A percentile compares a stretch with the other conserved stretches of the same genome.
Conservation (phyloP, 805 yeast genomes). For the Metschnikowia drakensbergensis region DNA sequence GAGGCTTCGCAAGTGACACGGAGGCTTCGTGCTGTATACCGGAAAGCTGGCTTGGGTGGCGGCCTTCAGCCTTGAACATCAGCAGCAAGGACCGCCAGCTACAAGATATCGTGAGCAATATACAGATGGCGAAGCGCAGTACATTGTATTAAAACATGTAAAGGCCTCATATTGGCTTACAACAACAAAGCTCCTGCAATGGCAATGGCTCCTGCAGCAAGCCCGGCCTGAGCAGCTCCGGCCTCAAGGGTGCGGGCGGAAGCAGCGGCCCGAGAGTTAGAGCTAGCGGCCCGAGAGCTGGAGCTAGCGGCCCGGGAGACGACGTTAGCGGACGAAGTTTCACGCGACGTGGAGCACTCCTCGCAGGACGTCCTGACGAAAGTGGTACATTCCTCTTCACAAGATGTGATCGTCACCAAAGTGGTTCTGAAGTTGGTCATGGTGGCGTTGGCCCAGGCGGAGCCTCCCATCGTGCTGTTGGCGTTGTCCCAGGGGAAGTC, state of each 20-base stretch:
- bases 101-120: too few species aligned
- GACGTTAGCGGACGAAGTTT: not conserved
- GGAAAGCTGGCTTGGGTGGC: too few species aligned
- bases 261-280: not conserved
- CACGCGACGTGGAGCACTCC: not conserved
- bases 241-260: not conserved
- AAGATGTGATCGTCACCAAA: constrained; percentile 23
- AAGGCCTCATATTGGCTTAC: constrained; percentile 3
- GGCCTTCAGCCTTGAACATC: not conserved
- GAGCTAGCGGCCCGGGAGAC: too few species aligned
- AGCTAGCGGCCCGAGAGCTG: too few species aligned
- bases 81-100: not conserved
- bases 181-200: constrained; percentile 15
- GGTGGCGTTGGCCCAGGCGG: constrained; percentile 11
- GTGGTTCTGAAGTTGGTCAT: constrained; percentile 21
- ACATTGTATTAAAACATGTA: too few species aligned
- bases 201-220: constrained; percentile 14
- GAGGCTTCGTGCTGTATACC: too few species aligned
- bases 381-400: constrained; percentile 16
- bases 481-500: too few species aligned
- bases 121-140: too few species aligned
- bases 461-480: too few species aligned
- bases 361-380: not conserved
- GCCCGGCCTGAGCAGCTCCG: constrained; percentile 12
- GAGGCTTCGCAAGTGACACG: too few species aligned